A percentile compares a stretch with the other conserved stretches of the same genome.
phyloP scores from a whole-genome alignment of 2,329 filamentous ascomycete species.

The Fusarium irregulare region DNA sequence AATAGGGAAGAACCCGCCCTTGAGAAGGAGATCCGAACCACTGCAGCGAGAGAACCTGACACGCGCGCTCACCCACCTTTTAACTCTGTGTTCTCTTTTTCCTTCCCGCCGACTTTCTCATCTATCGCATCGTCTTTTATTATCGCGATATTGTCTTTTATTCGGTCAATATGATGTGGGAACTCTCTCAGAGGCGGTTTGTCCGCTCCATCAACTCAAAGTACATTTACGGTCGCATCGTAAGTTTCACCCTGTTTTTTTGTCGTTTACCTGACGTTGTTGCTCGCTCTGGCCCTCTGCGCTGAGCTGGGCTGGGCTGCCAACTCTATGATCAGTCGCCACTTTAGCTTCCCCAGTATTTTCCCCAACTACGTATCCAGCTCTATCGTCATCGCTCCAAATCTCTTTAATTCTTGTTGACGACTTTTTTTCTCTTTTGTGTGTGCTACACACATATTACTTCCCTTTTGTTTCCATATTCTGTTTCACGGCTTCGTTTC shows the following conservation, averaged over 20 bases:
- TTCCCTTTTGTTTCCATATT: background rate
- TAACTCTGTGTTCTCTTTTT: slow-evolving; percentile 4
- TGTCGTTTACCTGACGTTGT: background rate
- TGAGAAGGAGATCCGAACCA: background rate
- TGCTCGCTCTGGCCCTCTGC: background rate
- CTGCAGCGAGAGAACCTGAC: slow-evolving; percentile 5
- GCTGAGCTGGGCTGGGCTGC: background rate
- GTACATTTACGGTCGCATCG: slow-evolving; percentile 42
- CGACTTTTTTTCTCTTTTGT: background rate
- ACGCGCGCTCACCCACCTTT: slow-evolving; percentile 7
- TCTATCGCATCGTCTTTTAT: slow-evolving; percentile 7
- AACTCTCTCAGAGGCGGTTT: slow-evolving; percentile 39
- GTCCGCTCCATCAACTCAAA: slow-evolving; percentile 41
- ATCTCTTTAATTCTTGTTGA: slow-evolving; percentile 11
- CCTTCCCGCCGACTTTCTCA: slow-evolving; percentile 1
- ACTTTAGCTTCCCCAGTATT: slow-evolving; percentile 35
- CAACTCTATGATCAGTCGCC: slow-evolving; percentile 39
- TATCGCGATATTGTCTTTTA: slow-evolving; percentile 5
- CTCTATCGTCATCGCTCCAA: slow-evolving; percentile 21
- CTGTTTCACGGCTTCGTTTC: background rate
- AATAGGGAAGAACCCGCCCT: slow-evolving; percentile 23
- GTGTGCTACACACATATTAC: background rate
- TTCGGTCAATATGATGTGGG: slow-evolving; percentile 34
- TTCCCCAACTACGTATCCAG: slow-evolving; percentile 25
- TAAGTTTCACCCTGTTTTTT: slow-evolving; percentile 33